phyloP scores from a whole-genome alignment of 768 basidiomycete species.

The Roridomyces roridus region DNA sequence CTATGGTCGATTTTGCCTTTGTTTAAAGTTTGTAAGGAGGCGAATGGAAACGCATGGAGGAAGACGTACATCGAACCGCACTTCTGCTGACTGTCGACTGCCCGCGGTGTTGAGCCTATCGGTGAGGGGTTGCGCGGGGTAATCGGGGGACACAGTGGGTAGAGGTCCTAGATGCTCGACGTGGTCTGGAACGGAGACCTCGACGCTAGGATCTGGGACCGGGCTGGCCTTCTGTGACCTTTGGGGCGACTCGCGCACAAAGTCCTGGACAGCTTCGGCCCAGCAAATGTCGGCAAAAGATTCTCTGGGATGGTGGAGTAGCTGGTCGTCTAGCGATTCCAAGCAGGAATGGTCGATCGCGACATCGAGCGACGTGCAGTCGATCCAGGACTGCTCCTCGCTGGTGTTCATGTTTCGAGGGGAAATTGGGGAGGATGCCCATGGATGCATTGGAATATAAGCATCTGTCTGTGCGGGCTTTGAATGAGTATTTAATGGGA shows the following conservation, averaged over 20 bases:
- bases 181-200: no score
- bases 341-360: slow-evolving; percentile 8
- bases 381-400: slow-evolving; percentile 3
- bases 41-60: background rate
- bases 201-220: no score
- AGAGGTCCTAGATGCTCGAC: background rate
- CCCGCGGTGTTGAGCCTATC: slow-evolving; percentile 14
- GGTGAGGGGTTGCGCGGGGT: background rate
- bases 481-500: background rate
- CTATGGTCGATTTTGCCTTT: background rate
- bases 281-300: slow-evolving; percentile 22
- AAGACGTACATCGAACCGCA: background rate
- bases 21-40: background rate
- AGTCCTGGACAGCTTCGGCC: slow-evolving; percentile 15
- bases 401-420: no score
- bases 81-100: background rate
- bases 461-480: background rate
- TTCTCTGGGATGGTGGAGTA: slow-evolving; percentile 12
- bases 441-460: background rate
- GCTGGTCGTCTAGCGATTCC: slow-evolving; percentile 15
- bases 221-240: background rate
- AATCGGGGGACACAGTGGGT: background rate
- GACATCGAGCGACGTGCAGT: slow-evolving; percentile 8
- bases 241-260: background rate
- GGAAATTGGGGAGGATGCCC: background rate